These are phyloP conservation scores for Decorospora gaudefroyi DNA, from an alignment of 2,329 filamentous ascomycete genomes.

Conservation along the genomic window DNA sequence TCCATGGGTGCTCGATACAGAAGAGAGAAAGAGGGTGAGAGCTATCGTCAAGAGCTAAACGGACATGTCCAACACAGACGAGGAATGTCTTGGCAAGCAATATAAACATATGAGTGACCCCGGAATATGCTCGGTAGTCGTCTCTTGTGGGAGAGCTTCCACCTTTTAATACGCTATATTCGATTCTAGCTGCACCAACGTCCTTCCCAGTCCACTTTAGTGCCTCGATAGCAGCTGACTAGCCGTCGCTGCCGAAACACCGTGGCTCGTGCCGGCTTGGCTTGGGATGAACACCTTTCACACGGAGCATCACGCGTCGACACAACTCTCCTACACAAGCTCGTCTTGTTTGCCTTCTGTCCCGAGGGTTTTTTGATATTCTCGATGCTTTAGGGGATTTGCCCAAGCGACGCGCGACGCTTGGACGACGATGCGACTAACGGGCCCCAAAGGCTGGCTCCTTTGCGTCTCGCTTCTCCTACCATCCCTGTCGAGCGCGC, in stretches of 20 bases:
- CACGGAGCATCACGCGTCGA: not conserved
- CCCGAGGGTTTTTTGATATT: too few species aligned
- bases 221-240: not conserved
- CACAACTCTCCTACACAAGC: not conserved
- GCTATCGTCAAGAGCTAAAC: conserved; percentile 60
- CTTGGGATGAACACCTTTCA: conserved; percentile 5
- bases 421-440: conserved; percentile 16
- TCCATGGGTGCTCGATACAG: conserved; percentile 70
- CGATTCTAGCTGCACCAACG: not conserved
- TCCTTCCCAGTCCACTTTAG: not conserved
- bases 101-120: conserved; percentile 17
- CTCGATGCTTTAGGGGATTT: too few species aligned
- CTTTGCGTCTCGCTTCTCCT: conserved; percentile 16
- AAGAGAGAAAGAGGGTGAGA: conserved; percentile 74
- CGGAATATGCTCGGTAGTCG: not conserved
- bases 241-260: conserved; percentile 3
- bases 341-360: not conserved
- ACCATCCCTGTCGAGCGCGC: conserved; percentile 28
- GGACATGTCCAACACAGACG: not conserved
- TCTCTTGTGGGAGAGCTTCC: not conserved
- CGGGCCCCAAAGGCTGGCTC: conserved; percentile 1
- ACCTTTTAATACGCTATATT: not conserved
- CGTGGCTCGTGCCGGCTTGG: conserved; percentile 16
- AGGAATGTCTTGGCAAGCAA: conserved; percentile 25
- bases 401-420: not conserved